Evolutionary conservation across 2,329 filamentous ascomycete genomes (phyloP).

Genomic region (Pyrenophora graminea): DNA sequence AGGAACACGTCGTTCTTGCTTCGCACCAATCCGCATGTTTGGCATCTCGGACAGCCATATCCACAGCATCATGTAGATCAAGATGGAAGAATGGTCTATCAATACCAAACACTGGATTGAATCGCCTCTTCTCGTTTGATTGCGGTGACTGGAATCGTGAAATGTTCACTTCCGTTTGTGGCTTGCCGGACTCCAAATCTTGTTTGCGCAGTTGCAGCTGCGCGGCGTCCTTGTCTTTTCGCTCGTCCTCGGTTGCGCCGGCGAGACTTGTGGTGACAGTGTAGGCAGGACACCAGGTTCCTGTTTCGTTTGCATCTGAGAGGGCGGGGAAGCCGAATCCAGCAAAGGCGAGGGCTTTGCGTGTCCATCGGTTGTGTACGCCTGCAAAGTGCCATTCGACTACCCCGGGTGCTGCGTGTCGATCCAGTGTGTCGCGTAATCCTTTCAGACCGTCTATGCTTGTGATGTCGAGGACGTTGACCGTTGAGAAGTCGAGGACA

Average conservation of each 20-base stretch:
- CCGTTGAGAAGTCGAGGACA: slow-evolving; percentile 60
- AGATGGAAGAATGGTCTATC: slow-evolving; percentile 38
- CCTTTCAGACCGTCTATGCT: slow-evolving; percentile 60
- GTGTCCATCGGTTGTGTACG: slow-evolving; percentile 60
- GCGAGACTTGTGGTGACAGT: slow-evolving; percentile 21
- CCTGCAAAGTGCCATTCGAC: slow-evolving; percentile 55
- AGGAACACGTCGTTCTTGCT: neutral
- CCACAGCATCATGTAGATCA: slow-evolving; percentile 37
- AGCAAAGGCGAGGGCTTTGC: slow-evolving; percentile 59
- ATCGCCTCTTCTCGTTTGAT: neutral
- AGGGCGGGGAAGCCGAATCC: slow-evolving; percentile 56
- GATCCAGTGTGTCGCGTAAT: slow-evolving; percentile 58
- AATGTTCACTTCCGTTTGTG: neutral
- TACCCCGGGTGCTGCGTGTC: slow-evolving; percentile 49
- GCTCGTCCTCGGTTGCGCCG: slow-evolving; percentile 24
- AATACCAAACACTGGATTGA: slow-evolving; percentile 23
- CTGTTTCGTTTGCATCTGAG: slow-evolving; percentile 5
- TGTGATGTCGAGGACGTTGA: slow-evolving; percentile 62
- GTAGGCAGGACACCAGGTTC: slow-evolving; percentile 32
- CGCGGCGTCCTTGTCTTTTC: slow-evolving; percentile 9
- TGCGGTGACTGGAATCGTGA: neutral
- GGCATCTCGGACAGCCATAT: slow-evolving; percentile 31
- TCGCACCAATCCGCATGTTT: slow-evolving; percentile 19
- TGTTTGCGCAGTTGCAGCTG: neutral
- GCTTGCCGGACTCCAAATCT: slow-evolving; percentile 17